phyloP scores from a whole-genome alignment of 2,329 filamentous ascomycete genomes.

The Aciculosporium take region DNA sequence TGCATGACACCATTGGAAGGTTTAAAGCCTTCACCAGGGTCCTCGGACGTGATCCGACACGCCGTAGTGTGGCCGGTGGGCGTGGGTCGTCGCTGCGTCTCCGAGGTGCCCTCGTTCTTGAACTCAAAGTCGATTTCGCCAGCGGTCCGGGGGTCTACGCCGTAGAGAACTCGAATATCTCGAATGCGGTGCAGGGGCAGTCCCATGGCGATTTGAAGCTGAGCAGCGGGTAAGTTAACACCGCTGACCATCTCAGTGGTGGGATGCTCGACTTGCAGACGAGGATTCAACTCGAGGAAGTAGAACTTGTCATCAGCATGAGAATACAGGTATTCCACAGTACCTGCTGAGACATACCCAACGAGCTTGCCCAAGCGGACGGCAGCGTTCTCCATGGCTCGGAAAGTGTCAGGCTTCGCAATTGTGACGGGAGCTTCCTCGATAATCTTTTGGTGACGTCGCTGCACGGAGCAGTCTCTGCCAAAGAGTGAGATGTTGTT shows the following conservation, averaged over 20 bases:
- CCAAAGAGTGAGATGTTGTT: conserved; percentile 99
- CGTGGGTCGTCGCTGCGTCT: conserved; percentile 75
- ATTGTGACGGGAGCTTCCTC: conserved; percentile 98
- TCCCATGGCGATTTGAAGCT: conserved; percentile 98
- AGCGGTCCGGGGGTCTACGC: conserved; percentile 74
- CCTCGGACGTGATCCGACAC: conserved; percentile 97
- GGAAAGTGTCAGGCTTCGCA: conserved; percentile 77
- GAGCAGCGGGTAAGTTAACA: conserved; percentile 90
- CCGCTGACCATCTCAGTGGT: conserved; percentile 99
- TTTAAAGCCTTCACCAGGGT: conserved; percentile 98
- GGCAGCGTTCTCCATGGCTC: conserved; percentile 90
- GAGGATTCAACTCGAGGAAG: conserved; percentile 95
- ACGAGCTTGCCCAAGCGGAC: conserved; percentile 88
- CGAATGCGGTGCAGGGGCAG: conserved; percentile 87
- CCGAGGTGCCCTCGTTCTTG: conserved; percentile 66
- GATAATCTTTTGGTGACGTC: conserved; percentile 98
- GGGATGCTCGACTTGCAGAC: conserved; percentile 98
- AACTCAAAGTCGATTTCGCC: conserved; percentile 96
- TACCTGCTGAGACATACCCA: conserved; percentile 96
- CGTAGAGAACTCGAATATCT: conserved; percentile 92
- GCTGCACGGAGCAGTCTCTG: conserved; percentile 95
- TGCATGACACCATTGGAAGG: conserved; percentile 98
- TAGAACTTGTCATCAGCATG: conserved; percentile 98
- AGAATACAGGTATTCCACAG: conserved; percentile 97
- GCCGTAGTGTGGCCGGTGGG: conserved; percentile 96